These are phyloP conservation scores for Chaetomiaceae sp. DNA, from an alignment of 2,329 filamentous ascomycete genomes.

Conservation along the genomic window DNA sequence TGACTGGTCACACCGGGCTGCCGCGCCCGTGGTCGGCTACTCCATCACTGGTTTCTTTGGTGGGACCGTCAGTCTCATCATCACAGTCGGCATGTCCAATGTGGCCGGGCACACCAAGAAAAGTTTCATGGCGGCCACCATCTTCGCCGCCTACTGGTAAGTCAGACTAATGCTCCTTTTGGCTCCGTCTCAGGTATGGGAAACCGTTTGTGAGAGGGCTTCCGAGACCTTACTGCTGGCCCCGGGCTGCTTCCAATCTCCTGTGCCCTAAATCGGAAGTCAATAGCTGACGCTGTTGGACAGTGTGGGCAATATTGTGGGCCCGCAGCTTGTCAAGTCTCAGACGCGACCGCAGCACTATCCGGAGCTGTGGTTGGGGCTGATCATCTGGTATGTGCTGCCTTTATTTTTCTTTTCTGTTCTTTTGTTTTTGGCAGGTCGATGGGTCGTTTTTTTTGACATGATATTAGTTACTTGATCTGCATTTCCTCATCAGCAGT, in stretches of 20 bases:
- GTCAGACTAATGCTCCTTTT: too few relatives aligned
- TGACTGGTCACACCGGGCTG: conserved; percentile 57
- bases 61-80: conserved; percentile 56
- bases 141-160: conserved; percentile 73
- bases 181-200: too few relatives aligned
- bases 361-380: conserved; percentile 61
- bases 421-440: neutral
- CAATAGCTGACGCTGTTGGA: too few relatives aligned
- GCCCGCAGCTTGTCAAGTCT: conserved; percentile 64
- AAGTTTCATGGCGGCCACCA: conserved; percentile 65
- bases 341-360: conserved; percentile 57
- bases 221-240: too few relatives aligned
- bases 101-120: conserved; percentile 74
- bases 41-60: conserved; percentile 68
- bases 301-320: conserved; percentile 70
- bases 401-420: neutral
- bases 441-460: conserved; percentile 1
- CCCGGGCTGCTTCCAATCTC: too few relatives aligned
- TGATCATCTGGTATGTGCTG: conserved; percentile 51
- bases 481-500: conserved; percentile 51
- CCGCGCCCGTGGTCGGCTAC: conserved; percentile 63
- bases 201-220: too few relatives aligned
- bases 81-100: conserved; percentile 54
- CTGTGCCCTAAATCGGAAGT: too few relatives aligned
- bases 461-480: conserved; percentile 53